Percentiles rank a stretch among this genome's conserved stretches.
Conservation (phyloP, 2,329 filamentous ascomycete genomes). For the Ascochyta fabae region DNA sequence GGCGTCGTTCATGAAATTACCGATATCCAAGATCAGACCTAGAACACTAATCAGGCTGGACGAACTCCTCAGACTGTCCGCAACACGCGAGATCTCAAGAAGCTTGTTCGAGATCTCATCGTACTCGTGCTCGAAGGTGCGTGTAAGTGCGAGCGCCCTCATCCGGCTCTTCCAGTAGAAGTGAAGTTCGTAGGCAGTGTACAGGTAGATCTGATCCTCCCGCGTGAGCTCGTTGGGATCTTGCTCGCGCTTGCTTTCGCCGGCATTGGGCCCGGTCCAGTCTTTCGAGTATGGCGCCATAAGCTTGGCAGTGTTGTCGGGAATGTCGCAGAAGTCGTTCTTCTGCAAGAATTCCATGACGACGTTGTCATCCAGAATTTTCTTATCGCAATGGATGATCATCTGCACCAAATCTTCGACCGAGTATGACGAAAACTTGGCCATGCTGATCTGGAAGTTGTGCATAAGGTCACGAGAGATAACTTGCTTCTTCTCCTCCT, state of each 20-base stretch:
- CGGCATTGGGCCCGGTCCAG: conserved; percentile 88
- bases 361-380: conserved; percentile 85
- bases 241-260: conserved; percentile 77
- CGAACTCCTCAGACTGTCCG: conserved; percentile 88
- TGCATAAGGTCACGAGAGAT: conserved; percentile 80
- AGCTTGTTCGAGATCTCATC: conserved; percentile 89
- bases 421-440: conserved; percentile 86
- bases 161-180: conserved; percentile 99
- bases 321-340: conserved; percentile 89
- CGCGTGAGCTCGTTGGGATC: conserved; percentile 88
- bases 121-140: conserved; percentile 85
- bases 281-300: conserved; percentile 97
- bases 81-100: conserved; percentile 82
- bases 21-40: conserved; percentile 93
- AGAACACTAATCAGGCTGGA: conserved; percentile 95
- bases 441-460: conserved; percentile 73
- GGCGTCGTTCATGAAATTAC: conserved; percentile 99
- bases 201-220: conserved; percentile 94
- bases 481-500: conserved; percentile 96
- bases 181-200: conserved; percentile 90
- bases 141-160: conserved; percentile 84
- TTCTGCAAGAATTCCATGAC: conserved; percentile 97
- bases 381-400: conserved; percentile 93
- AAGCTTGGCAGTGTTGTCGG: conserved; percentile 86
- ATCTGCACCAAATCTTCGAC: conserved; percentile 87